Conservation (phyloP, 2,329 filamentous ascomycete genomes). For the Aspergillus ruber region DNA sequence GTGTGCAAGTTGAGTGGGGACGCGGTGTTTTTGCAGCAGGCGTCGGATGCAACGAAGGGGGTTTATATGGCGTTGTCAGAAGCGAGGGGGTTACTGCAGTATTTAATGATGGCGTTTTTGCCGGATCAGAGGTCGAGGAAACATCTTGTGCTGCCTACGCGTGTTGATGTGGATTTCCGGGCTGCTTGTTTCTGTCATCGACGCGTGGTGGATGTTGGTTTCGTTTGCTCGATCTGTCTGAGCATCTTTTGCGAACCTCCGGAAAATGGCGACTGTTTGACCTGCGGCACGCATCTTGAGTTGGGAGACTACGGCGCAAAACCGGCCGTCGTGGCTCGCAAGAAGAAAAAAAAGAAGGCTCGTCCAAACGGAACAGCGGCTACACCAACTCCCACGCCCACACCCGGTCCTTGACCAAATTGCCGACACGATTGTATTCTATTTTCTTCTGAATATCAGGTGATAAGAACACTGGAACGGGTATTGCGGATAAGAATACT, state of each 20-base stretch:
- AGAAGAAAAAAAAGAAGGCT: constrained; percentile 72
- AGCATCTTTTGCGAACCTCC: constrained; percentile 78
- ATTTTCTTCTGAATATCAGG: too few species aligned
- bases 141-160: constrained; percentile 69
- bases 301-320: constrained; percentile 69
- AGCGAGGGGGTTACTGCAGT: constrained; percentile 73
- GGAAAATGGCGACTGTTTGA: constrained; percentile 65
- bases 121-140: constrained; percentile 60
- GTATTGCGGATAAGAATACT: neutral
- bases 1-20: constrained; percentile 79
- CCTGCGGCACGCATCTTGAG: constrained; percentile 72
- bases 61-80: constrained; percentile 60
- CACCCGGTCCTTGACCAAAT: constrained; percentile 24
- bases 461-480: neutral
- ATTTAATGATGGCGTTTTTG: constrained; percentile 91
- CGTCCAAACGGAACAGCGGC: constrained; percentile 45
- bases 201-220: constrained; percentile 82
- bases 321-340: constrained; percentile 65
- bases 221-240: constrained; percentile 91
- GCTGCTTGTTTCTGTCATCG: constrained; percentile 98
- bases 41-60: constrained; percentile 65
- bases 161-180: constrained; percentile 86
- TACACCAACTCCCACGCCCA: constrained; percentile 53
- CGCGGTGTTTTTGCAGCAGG: constrained; percentile 91
- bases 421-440: too few species aligned